Evolutionary conservation across 768 basidiomycete species (phyloP).

Genomic region (Tulasnella calospora): DNA sequence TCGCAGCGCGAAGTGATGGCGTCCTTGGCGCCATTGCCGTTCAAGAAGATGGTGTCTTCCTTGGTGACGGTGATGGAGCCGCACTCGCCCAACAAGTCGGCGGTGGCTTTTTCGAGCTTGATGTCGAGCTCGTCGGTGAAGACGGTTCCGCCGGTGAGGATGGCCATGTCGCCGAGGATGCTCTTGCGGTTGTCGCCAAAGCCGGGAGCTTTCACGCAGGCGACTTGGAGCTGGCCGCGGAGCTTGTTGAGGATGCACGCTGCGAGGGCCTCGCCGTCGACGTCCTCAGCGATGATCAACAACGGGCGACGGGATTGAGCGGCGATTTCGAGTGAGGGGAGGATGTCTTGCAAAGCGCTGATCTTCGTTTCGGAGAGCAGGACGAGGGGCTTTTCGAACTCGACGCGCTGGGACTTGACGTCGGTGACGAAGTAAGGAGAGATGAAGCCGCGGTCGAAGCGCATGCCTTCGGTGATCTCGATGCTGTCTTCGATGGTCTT

Average conservation of each 20-base stretch:
- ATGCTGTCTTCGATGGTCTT: constrained; percentile 98
- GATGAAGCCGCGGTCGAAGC: constrained; percentile 98
- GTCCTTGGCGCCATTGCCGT: constrained; percentile 88
- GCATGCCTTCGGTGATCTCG: constrained; percentile 99
- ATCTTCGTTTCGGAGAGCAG: constrained; percentile 98
- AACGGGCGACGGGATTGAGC: constrained; percentile 75
- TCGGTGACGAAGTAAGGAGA: constrained; percentile 98
- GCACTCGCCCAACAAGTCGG: constrained; percentile 84
- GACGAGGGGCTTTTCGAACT: constrained; percentile 94
- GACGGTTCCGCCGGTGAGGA: constrained; percentile 95
- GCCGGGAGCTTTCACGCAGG: constrained; percentile 92
- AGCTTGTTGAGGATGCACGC: constrained; percentile 99
- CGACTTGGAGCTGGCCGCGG: constrained; percentile 91
- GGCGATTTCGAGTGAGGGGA: constrained; percentile 75
- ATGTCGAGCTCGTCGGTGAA: constrained; percentile 96
- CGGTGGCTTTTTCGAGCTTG: constrained; percentile 87
- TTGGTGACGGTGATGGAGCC: constrained; percentile 93
- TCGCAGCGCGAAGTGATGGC: constrained; percentile 90
- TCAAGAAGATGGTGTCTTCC: constrained; percentile 94
- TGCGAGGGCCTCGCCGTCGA: constrained; percentile 96
- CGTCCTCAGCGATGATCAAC: constrained; percentile 94
- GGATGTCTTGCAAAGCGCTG: constrained; percentile 86
- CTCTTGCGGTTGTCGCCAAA: constrained; percentile 99
- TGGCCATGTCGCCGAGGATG: constrained; percentile 93
- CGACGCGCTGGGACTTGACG: constrained; percentile 91